Conservation (phyloP, 495 filamentous ascomycete genomes). For the Lophiotrema nucula region DNA sequence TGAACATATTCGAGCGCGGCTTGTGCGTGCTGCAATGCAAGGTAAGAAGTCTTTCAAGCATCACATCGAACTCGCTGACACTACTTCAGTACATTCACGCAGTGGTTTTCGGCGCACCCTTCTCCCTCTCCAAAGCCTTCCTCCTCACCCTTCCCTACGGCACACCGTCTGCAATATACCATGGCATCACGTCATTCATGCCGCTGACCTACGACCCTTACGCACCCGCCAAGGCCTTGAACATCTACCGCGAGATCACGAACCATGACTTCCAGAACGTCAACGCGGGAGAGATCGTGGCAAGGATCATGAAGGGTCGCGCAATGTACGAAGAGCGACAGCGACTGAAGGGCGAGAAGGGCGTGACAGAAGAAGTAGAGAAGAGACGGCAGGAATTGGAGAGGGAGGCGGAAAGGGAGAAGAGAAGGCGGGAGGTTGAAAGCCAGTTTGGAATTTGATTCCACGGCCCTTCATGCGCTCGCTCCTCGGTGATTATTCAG, state of each 20-base stretch:
- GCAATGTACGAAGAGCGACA: constrained; percentile 88
- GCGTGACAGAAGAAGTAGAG: constrained; percentile 63
- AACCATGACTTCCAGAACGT: constrained; percentile 78
- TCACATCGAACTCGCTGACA: constrained; percentile 15
- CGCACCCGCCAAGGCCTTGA: constrained; percentile 53
- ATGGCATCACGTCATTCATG: constrained; percentile 91
- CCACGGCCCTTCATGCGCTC: background rate
- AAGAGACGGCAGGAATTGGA: constrained; percentile 55
- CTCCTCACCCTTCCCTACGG: constrained; percentile 73
- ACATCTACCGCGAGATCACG: constrained; percentile 42
- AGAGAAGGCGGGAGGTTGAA: constrained; percentile 37
- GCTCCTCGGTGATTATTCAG: background rate
- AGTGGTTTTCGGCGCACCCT: constrained; percentile 85
- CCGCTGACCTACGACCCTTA: constrained; percentile 86
- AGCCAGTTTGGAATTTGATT: constrained; percentile 32
- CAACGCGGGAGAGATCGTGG: constrained; percentile 89
- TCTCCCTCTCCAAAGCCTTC: constrained; percentile 73
- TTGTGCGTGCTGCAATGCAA: constrained; percentile 93
- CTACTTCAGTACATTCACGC: constrained; percentile 72
- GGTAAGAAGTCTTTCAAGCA: constrained; percentile 51
- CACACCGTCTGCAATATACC: constrained; percentile 72
- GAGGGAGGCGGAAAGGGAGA: constrained; percentile 43
- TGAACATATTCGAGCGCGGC: constrained; percentile 96
- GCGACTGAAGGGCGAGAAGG: constrained; percentile 81
- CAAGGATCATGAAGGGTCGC: constrained; percentile 78